Evolutionary conservation across 805 yeast species (phyloP).

Genomic region (Lipomyces sp.): DNA sequence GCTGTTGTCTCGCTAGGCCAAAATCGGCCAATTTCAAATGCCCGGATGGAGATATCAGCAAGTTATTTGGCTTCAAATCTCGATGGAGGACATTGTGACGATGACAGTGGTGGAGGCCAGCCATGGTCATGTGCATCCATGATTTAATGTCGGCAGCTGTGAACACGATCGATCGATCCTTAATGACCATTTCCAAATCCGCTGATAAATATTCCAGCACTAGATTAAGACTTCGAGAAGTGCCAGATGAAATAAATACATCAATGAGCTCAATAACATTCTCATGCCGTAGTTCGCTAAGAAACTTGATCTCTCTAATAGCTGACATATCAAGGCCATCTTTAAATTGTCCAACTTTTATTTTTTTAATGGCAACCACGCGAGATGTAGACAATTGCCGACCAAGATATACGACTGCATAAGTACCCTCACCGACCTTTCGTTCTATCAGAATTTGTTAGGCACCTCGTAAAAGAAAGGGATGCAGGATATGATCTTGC

Average conservation of each 20-base stretch:
- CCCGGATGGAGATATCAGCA: constrained; percentile 85
- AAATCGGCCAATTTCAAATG: constrained; percentile 94
- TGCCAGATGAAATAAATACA: constrained; percentile 63
- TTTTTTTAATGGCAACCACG: constrained; percentile 89
- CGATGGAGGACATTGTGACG: constrained; percentile 88
- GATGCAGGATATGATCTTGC: background rate
- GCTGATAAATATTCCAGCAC: constrained; percentile 93
- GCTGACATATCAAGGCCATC: constrained; percentile 99
- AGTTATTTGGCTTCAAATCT: constrained; percentile 52
- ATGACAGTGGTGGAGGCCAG: constrained; percentile 96
- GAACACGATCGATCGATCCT: constrained; percentile 76
- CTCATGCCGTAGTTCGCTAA: constrained; percentile 76
- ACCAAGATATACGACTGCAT: constrained; percentile 81
- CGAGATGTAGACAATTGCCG: constrained; percentile 52
- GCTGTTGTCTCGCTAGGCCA: constrained; percentile 87
- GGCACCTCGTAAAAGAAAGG: no score
- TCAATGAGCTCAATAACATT: constrained; percentile 89
- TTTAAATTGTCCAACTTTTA: constrained; percentile 89
- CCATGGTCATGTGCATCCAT: constrained; percentile 90
- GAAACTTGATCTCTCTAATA: constrained; percentile 84
- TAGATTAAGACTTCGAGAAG: constrained; percentile 62
- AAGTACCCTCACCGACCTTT: constrained; percentile 98
- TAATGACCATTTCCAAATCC: constrained; percentile 87
- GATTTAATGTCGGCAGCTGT: constrained; percentile 86
- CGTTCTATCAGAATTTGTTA: constrained; percentile 52